Conservation (phyloP, 305 asterid genomes). For the Lippia alba region DNA sequence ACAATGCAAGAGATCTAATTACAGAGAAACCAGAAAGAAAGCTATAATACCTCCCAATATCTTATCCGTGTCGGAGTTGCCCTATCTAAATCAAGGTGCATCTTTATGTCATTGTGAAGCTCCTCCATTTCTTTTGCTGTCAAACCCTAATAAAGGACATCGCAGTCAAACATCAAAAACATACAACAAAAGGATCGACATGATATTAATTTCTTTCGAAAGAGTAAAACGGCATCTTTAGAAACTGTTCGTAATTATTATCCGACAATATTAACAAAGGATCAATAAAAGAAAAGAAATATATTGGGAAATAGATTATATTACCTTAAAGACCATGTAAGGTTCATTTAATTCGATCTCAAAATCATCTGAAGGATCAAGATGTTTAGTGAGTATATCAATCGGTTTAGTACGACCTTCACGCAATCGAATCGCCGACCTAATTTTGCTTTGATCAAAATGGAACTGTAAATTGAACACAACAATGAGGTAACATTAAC, state of each 20-base stretch:
- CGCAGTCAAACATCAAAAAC: slow-evolving; percentile 35
- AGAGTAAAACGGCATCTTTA: slow-evolving; percentile 2
- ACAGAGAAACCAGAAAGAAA: slow-evolving; percentile 15
- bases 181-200: slow-evolving; percentile 23
- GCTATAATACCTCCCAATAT: slow-evolving; percentile 75
- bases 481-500: slow-evolving; percentile 23
- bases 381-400: slow-evolving; percentile 80
- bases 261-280: slow-evolving; percentile 9
- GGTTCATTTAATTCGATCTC: slow-evolving; percentile 85
- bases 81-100: slow-evolving; percentile 86
- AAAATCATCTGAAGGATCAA: slow-evolving; percentile 76
- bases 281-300: slow-evolving; percentile 12
- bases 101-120: slow-evolving; percentile 82
- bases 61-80: slow-evolving; percentile 71
- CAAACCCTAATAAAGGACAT: slow-evolving; percentile 58
- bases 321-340: slow-evolving; percentile 78
- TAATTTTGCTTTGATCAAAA: slow-evolving; percentile 87
- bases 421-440: slow-evolving; percentile 87
- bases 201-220: background rate
- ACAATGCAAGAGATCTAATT: background rate
- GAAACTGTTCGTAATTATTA: background rate
- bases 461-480: slow-evolving; percentile 63
- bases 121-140: slow-evolving; percentile 88
- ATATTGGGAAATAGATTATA: slow-evolving; percentile 6
- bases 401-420: slow-evolving; percentile 93